Evolutionary conservation across 495 filamentous ascomycete genomes (phyloP).

Genomic region (Penicillium pulvis): DNA sequence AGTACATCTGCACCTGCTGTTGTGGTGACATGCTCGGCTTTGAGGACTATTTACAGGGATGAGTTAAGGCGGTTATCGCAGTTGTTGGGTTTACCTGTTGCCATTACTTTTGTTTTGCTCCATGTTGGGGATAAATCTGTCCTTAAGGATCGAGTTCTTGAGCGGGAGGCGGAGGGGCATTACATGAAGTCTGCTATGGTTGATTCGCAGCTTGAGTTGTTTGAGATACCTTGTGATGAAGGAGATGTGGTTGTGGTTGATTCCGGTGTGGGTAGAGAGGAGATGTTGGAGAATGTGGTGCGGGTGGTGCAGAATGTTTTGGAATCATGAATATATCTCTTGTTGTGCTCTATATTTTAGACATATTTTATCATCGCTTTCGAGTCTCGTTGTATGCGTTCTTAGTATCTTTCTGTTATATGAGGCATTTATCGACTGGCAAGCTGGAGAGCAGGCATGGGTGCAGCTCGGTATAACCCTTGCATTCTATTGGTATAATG

Average conservation of each 20-base stretch:
- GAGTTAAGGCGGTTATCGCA: conserved; percentile 21
- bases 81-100: conserved; percentile 28
- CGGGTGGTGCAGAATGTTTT: conserved; percentile 7
- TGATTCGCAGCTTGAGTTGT: conserved; percentile 26
- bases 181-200: conserved; percentile 31
- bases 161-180: conserved; percentile 21
- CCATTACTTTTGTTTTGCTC: conserved; percentile 24
- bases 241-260: conserved; percentile 22
- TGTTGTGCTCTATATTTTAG: too few species aligned
- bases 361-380: too few species aligned
- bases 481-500: too few species aligned
- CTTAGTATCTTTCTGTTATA: too few species aligned
- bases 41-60: conserved; percentile 25
- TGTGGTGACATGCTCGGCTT: conserved; percentile 27
- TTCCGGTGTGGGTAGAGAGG: conserved; percentile 12
- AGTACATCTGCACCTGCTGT: conserved; percentile 12
- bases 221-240: conserved; percentile 23
- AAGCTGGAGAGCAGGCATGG: too few species aligned
- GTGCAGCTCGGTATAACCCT: too few species aligned
- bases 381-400: too few species aligned
- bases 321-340: too few species aligned
- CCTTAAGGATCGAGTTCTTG: conserved; percentile 17
- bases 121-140: conserved; percentile 4
- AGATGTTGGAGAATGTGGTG: conserved; percentile 19
- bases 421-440: too few species aligned